Conservation (phyloP, 306 rosid genomes). For the Medicago lupulina region DNA sequence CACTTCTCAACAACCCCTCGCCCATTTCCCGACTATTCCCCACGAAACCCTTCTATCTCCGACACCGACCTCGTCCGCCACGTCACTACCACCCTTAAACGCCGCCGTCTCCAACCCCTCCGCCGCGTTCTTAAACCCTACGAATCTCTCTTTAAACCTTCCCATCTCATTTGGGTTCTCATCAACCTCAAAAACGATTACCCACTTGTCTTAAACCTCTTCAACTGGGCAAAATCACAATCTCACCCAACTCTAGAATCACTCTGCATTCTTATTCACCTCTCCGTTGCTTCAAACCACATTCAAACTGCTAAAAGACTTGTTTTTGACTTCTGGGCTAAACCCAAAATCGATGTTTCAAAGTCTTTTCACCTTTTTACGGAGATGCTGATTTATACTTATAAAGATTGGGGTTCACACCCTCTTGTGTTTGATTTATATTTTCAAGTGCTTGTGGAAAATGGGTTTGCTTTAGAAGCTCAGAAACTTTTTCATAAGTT, state of each 20-base stretch:
- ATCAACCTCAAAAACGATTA: slow-evolving; percentile 65
- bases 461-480: slow-evolving; percentile 68
- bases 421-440: slow-evolving; percentile 78
- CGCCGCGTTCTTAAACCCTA: slow-evolving; percentile 62
- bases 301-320: slow-evolving; percentile 65
- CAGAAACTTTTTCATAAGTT: slow-evolving; percentile 61
- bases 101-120: slow-evolving; percentile 73
- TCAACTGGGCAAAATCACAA: slow-evolving; percentile 58
- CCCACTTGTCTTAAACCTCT: slow-evolving; percentile 63
- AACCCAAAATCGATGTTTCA: slow-evolving; percentile 50
- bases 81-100: slow-evolving; percentile 64
- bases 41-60: slow-evolving; percentile 60
- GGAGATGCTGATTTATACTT: slow-evolving; percentile 74
- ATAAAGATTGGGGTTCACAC: slow-evolving; percentile 81
- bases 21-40: slow-evolving; percentile 89
- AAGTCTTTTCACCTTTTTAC: slow-evolving; percentile 49
- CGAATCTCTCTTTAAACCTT: slow-evolving; percentile 62
- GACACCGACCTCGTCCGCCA: slow-evolving; percentile 70
- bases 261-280: slow-evolving; percentile 73
- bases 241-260: slow-evolving; percentile 58
- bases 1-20: slow-evolving; percentile 52
- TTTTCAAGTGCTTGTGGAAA: slow-evolving; percentile 78
- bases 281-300: slow-evolving; percentile 70
- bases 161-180: slow-evolving; percentile 78
- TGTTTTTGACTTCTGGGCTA: slow-evolving; percentile 64